These are phyloP conservation scores for Stereocaulon alpinum DNA, from an alignment of 495 filamentous ascomycete species.

Conservation along the genomic window DNA sequence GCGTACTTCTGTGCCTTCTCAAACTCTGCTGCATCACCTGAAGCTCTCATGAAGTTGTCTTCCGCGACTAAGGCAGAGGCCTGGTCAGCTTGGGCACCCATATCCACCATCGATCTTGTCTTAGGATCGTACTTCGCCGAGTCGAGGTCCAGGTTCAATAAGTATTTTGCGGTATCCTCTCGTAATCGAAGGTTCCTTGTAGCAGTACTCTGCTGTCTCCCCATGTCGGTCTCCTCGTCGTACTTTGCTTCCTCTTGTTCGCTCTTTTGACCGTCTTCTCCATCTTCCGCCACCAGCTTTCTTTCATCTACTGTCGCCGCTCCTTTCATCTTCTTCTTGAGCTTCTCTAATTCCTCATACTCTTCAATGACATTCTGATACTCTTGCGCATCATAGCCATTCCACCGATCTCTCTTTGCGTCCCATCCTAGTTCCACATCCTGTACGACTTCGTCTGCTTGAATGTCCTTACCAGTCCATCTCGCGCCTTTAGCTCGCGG, in stretches of 20 bases:
- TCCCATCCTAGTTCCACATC: conserved; percentile 86
- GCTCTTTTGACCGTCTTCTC: conserved; percentile 25
- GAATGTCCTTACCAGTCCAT: conserved; percentile 87
- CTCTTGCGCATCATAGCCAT: conserved; percentile 84
- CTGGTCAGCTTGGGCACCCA: conserved; percentile 70
- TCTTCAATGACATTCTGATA: conserved; percentile 79
- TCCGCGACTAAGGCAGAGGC: conserved; percentile 85
- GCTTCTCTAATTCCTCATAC: conserved; percentile 73
- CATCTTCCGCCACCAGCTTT: conserved; percentile 25
- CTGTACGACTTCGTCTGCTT: conserved; percentile 82
- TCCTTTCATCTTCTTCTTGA: conserved; percentile 50
- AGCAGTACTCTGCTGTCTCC: conserved; percentile 76
- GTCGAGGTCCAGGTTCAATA: conserved; percentile 88
- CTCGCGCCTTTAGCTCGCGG: conserved; percentile 84
- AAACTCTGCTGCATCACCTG: conserved; percentile 91
- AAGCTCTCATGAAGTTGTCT: conserved; percentile 82
- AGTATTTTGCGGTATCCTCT: conserved; percentile 97
- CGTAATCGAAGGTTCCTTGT: conserved; percentile 83
- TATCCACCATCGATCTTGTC: conserved; percentile 86
- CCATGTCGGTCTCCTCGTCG: conserved; percentile 96
- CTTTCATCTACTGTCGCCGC: conserved; percentile 15
- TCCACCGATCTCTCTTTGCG: conserved; percentile 97
- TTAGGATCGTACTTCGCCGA: conserved; percentile 98
- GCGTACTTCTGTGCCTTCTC: conserved; percentile 81
- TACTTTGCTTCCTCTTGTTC: conserved; percentile 62